Conservation (phyloP, 495 filamentous ascomycete genomes). For the Aspergillus nanangensis region DNA sequence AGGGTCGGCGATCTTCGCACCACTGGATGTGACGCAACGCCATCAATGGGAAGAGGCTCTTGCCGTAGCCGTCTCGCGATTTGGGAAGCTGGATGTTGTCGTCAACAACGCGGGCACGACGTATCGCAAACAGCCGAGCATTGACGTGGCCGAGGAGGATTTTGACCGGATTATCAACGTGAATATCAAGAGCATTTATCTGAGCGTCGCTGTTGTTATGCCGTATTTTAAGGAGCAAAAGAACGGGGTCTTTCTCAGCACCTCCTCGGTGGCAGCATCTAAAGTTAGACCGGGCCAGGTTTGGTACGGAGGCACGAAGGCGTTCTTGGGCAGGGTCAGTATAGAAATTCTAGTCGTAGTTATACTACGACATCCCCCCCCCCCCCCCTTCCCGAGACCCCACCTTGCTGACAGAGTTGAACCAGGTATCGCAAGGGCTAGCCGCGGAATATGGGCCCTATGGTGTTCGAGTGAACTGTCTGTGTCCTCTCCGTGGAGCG, state of each 20-base stretch:
- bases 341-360: no score
- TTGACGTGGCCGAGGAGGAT: slow-evolving; percentile 53
- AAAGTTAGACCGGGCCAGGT: slow-evolving; percentile 54
- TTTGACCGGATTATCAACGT: slow-evolving; percentile 54
- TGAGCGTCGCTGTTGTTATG: slow-evolving; percentile 44
- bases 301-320: slow-evolving; percentile 59
- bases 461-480: slow-evolving; percentile 53
- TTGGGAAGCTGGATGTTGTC: slow-evolving; percentile 22
- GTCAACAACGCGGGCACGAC: slow-evolving; percentile 25
- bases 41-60: slow-evolving; percentile 11
- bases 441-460: slow-evolving; percentile 56
- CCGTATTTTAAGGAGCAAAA: slow-evolving; percentile 42
- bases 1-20: slow-evolving; percentile 8
- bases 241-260: slow-evolving; percentile 52
- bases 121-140: slow-evolving; percentile 35
- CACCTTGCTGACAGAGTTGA: no score
- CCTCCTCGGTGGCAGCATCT: slow-evolving; percentile 52
- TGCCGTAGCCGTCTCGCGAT: slow-evolving; percentile 7
- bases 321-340: slow-evolving; percentile 46
- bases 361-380: no score
- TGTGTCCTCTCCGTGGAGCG: slow-evolving; percentile 49
- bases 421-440: slow-evolving; percentile 47
- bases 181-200: slow-evolving; percentile 48
- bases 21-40: slow-evolving; percentile 18
- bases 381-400: no score